These are phyloP conservation scores for Fusarium dlaminii DNA, from an alignment of 2,329 filamentous ascomycete species.

Conservation along the genomic window DNA sequence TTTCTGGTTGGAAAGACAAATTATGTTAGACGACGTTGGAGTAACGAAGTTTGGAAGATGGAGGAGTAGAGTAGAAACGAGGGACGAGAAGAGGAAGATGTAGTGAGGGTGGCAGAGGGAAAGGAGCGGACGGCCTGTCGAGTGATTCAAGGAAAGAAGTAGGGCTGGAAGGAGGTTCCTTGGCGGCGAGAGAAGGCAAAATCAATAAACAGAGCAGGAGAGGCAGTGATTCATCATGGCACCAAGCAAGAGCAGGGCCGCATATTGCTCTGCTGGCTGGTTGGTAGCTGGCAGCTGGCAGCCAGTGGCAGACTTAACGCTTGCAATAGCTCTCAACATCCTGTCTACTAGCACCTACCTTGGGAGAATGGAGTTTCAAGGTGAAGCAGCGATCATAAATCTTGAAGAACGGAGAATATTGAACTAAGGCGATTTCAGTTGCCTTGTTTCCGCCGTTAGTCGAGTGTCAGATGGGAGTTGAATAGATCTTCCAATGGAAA, in stretches of 20 bases:
- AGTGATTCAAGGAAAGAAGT: constrained; percentile 27
- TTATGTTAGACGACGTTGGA: constrained; percentile 25
- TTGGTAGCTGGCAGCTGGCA: constrained; percentile 23
- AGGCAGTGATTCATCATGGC: constrained; percentile 32
- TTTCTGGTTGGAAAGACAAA: constrained; percentile 8
- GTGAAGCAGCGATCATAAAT: background rate
- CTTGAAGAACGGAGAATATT: background rate
- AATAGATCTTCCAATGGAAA: background rate
- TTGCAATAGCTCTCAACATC: background rate
- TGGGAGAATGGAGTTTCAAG: background rate
- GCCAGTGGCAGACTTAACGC: constrained; percentile 12
- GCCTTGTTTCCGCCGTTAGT: background rate
- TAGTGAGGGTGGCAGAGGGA: constrained; percentile 3
- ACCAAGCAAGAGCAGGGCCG: background rate
- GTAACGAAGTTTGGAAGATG: constrained; percentile 19
- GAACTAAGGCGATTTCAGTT: background rate
- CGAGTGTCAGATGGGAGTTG: constrained; percentile 9
- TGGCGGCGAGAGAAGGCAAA: background rate
- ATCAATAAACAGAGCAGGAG: background rate
- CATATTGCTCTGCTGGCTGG: constrained; percentile 7
- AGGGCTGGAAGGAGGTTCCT: background rate
- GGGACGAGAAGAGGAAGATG: constrained; percentile 18
- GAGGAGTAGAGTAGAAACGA: constrained; percentile 14
- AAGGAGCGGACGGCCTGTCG: background rate
- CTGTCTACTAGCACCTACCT: background rate